Evolutionary conservation across 192 early-diverging fungal genomes (phyloP), one percentile per base, ranked within the genome.

Genomic region (Backusella psychrophila): DNA sequence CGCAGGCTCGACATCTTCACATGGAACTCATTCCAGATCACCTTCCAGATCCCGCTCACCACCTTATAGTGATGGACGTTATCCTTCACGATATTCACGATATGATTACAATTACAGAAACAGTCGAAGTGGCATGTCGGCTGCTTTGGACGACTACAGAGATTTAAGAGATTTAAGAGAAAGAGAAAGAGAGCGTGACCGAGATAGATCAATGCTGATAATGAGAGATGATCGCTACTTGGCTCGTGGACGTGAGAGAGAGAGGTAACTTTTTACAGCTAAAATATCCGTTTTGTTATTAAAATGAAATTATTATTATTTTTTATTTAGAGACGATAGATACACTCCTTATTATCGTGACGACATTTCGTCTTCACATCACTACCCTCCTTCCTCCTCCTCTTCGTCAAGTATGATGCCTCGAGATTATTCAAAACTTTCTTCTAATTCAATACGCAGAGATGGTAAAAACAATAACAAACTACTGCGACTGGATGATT

Each of bases 11-110:
- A 77, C 76, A 72, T 81, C 80, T 63, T 81, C 80, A 65, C 66
- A 73, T 35, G 80, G 80, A 46, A 78, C 80, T 19, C 76, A 59
- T 44, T 77, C 76, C 19, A 46, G 80, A 9, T 81, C 80, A 67
- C 80, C 76, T n/a, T 81, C 80, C 49, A 69, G 77, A 49, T 81
- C 80, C 46, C 65, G 80, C 66, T 81, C 80, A 36, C 80, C 80
- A 38, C 80, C 80, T 9, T 77, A 78, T 73, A 77, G 67, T 38
- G 80, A 81, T 67, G 76, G 76, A 14, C 29, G 80, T n/a, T 78
- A 81, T 77, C 74, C 73, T n/a, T 56, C 75, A 41, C 59, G 80
- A 9, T 77, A 81, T 72, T 56, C 78, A 72, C 70, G 80, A n/a
- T 81, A 81, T 36, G 80, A 81, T 41, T 81, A 73, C 34, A 77